Conservation (phyloP, 2,329 filamentous ascomycete species). For the Exophiala spinifera region DNA sequence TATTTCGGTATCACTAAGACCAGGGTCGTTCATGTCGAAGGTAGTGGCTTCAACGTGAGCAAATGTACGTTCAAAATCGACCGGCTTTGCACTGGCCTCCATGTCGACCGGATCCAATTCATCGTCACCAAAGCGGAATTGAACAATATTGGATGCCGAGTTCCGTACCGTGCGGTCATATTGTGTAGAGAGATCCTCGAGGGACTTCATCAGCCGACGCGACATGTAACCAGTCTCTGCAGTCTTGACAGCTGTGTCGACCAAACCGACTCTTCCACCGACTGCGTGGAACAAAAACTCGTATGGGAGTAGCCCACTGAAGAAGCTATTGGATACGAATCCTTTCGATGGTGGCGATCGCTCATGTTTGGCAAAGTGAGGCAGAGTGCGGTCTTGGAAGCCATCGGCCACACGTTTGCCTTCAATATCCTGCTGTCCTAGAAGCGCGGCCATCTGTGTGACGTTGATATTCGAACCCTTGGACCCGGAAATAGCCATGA, state of each 20-base stretch:
- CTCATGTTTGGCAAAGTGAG: constrained; percentile 92
- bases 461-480: constrained; percentile 98
- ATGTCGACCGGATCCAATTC: constrained; percentile 95
- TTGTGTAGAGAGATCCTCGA: constrained; percentile 88
- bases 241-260: constrained; percentile 92
- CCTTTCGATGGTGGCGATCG: constrained; percentile 92
- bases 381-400: constrained; percentile 91
- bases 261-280: constrained; percentile 94
- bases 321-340: constrained; percentile 97
- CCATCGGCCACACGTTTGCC: constrained; percentile 90
- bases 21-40: constrained; percentile 71
- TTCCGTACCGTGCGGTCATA: constrained; percentile 96
- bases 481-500: constrained; percentile 96
- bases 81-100: constrained; percentile 89
- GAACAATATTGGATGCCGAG: constrained; percentile 81
- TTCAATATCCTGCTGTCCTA: constrained; percentile 97
- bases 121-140: constrained; percentile 97
- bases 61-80: constrained; percentile 88
- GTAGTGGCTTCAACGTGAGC: constrained; percentile 73
- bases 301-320: constrained; percentile 80
- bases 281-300: constrained; percentile 99
- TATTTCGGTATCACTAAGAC: constrained; percentile 73
- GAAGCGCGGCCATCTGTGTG: constrained; percentile 95
- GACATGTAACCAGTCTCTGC: constrained; percentile 99
- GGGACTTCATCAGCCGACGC: constrained; percentile 91